Evolutionary conservation across 2,329 filamentous ascomycete genomes (phyloP).

Genomic region (Paraphoma sp.): DNA sequence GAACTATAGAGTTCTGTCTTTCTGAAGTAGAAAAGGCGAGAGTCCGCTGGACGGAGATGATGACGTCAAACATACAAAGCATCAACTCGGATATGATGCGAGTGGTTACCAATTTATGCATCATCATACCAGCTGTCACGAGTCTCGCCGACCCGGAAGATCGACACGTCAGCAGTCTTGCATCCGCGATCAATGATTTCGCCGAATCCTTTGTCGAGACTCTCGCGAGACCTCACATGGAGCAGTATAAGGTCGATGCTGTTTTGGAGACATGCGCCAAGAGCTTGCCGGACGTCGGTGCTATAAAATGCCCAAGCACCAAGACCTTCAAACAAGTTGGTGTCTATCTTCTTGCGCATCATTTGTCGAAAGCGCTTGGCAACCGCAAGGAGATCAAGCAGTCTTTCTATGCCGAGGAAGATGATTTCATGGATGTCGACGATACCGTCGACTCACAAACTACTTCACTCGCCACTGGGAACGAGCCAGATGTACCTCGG

Average conservation of each 20-base stretch:
- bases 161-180: conserved; percentile 29
- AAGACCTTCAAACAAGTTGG: conserved; percentile 34
- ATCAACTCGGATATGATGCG: conserved; percentile 59
- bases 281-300: conserved; percentile 37
- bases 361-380: conserved; percentile 39
- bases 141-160: conserved; percentile 24
- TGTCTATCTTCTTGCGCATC: conserved; percentile 40
- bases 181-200: conserved; percentile 27
- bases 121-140: conserved; percentile 48
- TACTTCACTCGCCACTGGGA: conserved; percentile 53
- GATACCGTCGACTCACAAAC: conserved; percentile 67
- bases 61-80: conserved; percentile 51
- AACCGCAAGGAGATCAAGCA: conserved; percentile 37
- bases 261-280: conserved; percentile 47
- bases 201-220: conserved; percentile 41
- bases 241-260: conserved; percentile 53
- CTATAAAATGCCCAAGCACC: conserved; percentile 16
- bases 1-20: conserved; percentile 54
- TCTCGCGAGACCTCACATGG: conserved; percentile 46
- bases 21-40: conserved; percentile 54
- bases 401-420: conserved; percentile 44
- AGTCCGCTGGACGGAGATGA: conserved; percentile 53
- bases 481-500: conserved; percentile 51
- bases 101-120: conserved; percentile 57
- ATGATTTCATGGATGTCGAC: conserved; percentile 72